Conservation (phyloP, 2,329 filamentous ascomycete species). For the Fusarium multiceps region DNA sequence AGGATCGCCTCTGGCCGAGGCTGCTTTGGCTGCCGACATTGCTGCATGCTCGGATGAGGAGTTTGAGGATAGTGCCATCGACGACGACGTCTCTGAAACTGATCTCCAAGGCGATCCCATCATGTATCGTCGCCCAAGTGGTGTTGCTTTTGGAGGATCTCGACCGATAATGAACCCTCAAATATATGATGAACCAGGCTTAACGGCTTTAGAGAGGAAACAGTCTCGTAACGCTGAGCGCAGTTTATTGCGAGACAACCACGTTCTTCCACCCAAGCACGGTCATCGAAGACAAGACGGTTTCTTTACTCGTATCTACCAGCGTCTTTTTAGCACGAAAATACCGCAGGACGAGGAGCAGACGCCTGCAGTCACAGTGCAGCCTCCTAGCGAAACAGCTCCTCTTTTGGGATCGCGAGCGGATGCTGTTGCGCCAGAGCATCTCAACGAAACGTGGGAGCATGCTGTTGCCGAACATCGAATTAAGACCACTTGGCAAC, state of each 20-base stretch:
- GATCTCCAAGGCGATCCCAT: conserved; percentile 57
- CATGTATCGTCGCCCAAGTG: conserved; percentile 80
- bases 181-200: conserved; percentile 56
- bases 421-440: conserved; percentile 59
- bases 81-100: conserved; percentile 48
- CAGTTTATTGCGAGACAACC: conserved; percentile 72
- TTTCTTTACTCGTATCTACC: conserved; percentile 57
- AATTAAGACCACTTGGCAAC: conserved; percentile 91
- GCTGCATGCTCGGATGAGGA: conserved; percentile 72
- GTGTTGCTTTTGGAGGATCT: conserved; percentile 77
- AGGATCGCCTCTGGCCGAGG: conserved; percentile 73
- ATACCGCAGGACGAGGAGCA: conserved; percentile 53
- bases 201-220: conserved; percentile 67
- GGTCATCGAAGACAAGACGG: conserved; percentile 48
- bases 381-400: conserved; percentile 54
- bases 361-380: conserved; percentile 50
- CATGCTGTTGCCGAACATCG: conserved; percentile 83
- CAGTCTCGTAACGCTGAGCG: conserved; percentile 68
- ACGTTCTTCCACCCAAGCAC: conserved; percentile 72
- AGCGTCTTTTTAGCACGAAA: conserved; percentile 67
- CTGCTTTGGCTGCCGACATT: conserved; percentile 73
- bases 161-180: conserved; percentile 75
- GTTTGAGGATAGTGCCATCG: conserved; percentile 49
- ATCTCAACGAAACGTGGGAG: conserved; percentile 82
- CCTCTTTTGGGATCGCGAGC: conserved; percentile 55